A percentile compares a stretch with the other conserved stretches of the same genome.
These are phyloP conservation scores for Peterozyma toletana DNA, from an alignment of 805 yeast species.

Conservation along the genomic window DNA sequence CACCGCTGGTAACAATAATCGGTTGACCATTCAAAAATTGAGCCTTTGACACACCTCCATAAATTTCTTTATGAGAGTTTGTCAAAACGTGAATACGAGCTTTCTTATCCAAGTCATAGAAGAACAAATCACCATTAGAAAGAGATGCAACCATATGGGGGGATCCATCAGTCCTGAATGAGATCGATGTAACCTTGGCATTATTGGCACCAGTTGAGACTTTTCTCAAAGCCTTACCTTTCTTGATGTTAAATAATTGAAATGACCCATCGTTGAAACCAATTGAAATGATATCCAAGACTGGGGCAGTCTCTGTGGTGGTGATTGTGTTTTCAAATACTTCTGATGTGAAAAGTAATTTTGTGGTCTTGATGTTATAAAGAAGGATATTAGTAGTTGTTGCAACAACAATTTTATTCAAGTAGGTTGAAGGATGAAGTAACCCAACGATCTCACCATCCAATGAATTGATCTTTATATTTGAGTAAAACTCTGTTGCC, in stretches of 20 bases:
- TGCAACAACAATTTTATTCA: conserved; percentile 84
- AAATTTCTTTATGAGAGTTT: conserved; percentile 61
- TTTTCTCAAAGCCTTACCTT: conserved; percentile 50
- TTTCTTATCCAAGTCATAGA: conserved; percentile 71
- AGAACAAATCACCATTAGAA: conserved; percentile 73
- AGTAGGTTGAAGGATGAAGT: conserved; percentile 82
- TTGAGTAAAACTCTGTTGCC: conserved; percentile 63
- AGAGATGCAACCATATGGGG: conserved; percentile 78
- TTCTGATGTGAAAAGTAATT: conserved; percentile 42
- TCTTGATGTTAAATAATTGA: conserved; percentile 57
- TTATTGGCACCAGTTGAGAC: conserved; percentile 31
- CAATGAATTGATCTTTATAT: conserved; percentile 46
- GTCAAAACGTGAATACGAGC: conserved; percentile 71
- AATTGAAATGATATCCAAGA: conserved; percentile 71
- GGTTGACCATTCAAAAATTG: conserved; percentile 88
- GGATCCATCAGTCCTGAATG: conserved; percentile 89
- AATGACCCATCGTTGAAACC: conserved; percentile 69
- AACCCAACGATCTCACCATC: conserved; percentile 68
- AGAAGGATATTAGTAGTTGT: conserved; percentile 57
- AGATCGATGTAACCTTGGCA: conserved; percentile 47
- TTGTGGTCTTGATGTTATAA: conserved; percentile 73
- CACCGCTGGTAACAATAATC: conserved; percentile 80
- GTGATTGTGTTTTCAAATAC: conserved; percentile 55
- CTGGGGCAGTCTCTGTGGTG: conserved; percentile 79
- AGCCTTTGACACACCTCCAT: conserved; percentile 73